Evolutionary conservation across 2,329 filamentous ascomycete species (phyloP).

Genomic region (Reticulascus tulasneorum): DNA sequence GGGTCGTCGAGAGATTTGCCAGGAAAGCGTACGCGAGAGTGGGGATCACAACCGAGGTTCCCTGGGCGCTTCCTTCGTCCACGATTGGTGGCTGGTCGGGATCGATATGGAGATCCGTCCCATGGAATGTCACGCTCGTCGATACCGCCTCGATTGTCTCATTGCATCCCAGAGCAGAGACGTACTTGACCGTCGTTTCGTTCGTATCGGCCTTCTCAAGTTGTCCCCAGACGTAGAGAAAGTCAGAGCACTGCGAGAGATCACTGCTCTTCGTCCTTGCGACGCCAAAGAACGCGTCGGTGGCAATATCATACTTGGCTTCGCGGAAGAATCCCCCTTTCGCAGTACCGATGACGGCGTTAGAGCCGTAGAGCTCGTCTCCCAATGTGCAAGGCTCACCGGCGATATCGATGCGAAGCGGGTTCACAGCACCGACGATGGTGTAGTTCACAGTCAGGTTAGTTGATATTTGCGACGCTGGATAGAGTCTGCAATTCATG

Average conservation of each 20-base stretch:
- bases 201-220: conserved; percentile 18
- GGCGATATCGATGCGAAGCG: conserved; percentile 17
- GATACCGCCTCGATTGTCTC: conserved; percentile 28
- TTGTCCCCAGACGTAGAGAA: conserved; percentile 32
- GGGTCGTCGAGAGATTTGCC: conserved; percentile 19
- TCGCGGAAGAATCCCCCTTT: background rate
- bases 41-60: conserved; percentile 18
- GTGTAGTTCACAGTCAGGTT: conserved; percentile 18
- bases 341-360: conserved; percentile 13
- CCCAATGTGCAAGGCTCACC: conserved; percentile 13
- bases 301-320: background rate
- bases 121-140: conserved; percentile 18
- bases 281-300: conserved; percentile 19
- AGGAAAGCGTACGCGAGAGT: conserved; percentile 25
- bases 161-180: conserved; percentile 33
- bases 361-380: conserved; percentile 14
- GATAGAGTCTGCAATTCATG: conserved; percentile 22
- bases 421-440: conserved; percentile 10
- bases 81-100: conserved; percentile 21
- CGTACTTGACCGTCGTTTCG: conserved; percentile 21
- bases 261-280: conserved; percentile 12
- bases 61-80: conserved; percentile 17
- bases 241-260: conserved; percentile 24
- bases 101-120: conserved; percentile 22
- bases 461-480: conserved; percentile 16